Conservation (phyloP, 768 basidiomycete genomes). For the Phlebiopsis flavidoalba region DNA sequence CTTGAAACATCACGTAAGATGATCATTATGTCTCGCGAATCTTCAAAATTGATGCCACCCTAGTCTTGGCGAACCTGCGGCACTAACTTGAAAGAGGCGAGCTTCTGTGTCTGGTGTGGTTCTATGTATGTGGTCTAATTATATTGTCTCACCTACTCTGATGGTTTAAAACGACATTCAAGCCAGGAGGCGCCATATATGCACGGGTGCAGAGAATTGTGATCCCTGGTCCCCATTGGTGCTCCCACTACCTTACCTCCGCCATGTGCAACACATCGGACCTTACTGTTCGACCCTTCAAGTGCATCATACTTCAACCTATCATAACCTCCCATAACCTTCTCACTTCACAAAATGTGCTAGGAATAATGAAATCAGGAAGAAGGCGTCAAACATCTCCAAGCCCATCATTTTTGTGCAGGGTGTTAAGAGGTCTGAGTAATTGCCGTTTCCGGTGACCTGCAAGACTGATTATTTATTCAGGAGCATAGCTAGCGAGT, state of each 20-base stretch:
- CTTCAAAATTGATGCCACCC: background rate
- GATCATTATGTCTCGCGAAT: background rate
- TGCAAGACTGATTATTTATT: too few species aligned
- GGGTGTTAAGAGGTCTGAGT: constrained; percentile 10
- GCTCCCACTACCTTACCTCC: background rate
- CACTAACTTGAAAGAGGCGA: constrained; percentile 14
- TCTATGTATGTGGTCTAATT: constrained; percentile 27
- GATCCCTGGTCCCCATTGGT: background rate
- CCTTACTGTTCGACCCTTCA: constrained; percentile 38
- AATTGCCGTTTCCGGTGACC: background rate
- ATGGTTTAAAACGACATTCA: too few species aligned
- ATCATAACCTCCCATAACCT: too few species aligned
- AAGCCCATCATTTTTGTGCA: constrained; percentile 54
- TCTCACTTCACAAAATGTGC: background rate
- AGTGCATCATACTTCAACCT: constrained; percentile 27
- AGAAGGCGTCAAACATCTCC: constrained; percentile 35
- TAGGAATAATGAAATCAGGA: constrained; percentile 49
- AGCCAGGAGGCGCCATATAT: constrained; percentile 44
- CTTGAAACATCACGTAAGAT: background rate
- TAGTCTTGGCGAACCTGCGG: constrained; percentile 27
- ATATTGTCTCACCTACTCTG: too few species aligned
- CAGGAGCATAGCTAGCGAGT: too few species aligned
- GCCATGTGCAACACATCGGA: constrained; percentile 41
- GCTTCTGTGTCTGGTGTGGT: constrained; percentile 31
- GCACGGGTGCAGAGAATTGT: constrained; percentile 27